Evolutionary conservation across 2,329 filamentous ascomycete species (phyloP).

Genomic region (Colletotrichum gigasporum): DNA sequence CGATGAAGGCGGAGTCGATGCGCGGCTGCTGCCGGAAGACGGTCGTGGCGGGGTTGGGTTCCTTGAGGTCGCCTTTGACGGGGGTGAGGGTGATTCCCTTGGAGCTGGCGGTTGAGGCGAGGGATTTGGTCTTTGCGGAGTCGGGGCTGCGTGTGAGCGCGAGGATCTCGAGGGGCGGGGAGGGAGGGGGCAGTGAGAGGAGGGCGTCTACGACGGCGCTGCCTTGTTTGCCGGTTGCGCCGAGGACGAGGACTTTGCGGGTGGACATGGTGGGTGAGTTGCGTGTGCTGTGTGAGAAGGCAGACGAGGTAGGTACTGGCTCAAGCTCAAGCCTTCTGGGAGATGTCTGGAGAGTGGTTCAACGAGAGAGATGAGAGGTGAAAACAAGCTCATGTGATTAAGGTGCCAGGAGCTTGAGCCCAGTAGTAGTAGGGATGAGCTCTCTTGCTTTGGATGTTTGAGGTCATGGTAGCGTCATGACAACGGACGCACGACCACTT

Average conservation of each 20-base stretch:
- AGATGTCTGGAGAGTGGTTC: too few species aligned
- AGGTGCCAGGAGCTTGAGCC: neutral
- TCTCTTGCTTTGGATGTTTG: neutral
- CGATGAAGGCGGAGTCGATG: constrained; percentile 37
- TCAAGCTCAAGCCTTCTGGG: too few species aligned
- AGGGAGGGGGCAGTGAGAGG: constrained; percentile 32
- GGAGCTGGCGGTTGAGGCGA: constrained; percentile 25
- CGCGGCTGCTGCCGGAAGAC: constrained; percentile 35
- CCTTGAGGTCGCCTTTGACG: constrained; percentile 32
- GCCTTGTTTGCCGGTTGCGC: constrained; percentile 59
- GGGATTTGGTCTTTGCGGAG: constrained; percentile 20
- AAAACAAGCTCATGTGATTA: neutral
- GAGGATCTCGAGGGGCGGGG: constrained; percentile 22
- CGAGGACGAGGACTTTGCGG: constrained; percentile 53
- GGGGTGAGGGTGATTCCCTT: constrained; percentile 32
- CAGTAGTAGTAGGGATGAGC: constrained; percentile 9
- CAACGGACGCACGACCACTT: constrained; percentile 11
- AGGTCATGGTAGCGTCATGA: constrained; percentile 19
- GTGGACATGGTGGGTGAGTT: constrained; percentile 31
- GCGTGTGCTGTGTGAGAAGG: neutral
- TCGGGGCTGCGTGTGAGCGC: constrained; percentile 25
- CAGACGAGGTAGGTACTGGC: neutral
- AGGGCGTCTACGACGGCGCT: constrained; percentile 47
- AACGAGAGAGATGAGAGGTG: neutral
- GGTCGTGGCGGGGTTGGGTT: constrained; percentile 20